A percentile compares a stretch with the other conserved stretches of the same genome.
phyloP scores from a whole-genome alignment of 192 early-diverging fungal species.

The Backusella parvicylindrica region DNA sequence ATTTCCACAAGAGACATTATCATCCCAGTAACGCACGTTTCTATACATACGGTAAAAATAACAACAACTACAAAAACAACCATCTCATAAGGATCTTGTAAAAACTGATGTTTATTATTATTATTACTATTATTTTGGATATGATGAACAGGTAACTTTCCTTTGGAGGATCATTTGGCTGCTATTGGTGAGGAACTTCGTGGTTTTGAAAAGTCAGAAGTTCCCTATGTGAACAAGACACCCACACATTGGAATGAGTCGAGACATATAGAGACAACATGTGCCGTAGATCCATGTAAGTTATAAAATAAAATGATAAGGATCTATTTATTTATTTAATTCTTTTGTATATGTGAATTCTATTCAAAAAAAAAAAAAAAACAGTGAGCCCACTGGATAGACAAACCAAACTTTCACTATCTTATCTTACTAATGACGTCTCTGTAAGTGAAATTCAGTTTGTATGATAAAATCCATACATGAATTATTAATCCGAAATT shows the following conservation, averaged over 20 bases:
- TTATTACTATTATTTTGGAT: no score
- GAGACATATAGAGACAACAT: slow-evolving; percentile 42
- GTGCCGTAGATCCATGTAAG: slow-evolving; percentile 70
- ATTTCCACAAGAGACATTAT: slow-evolving; percentile 84
- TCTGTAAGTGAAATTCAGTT: no score
- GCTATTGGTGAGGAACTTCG: slow-evolving; percentile 63
- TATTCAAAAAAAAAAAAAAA: no score
- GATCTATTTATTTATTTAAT: not conserved
- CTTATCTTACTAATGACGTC: slow-evolving; percentile 69
- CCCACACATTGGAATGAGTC: slow-evolving; percentile 50
- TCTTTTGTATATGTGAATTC: no score
- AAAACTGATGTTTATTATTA: no score
- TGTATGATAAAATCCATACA: not conserved
- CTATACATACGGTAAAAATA: slow-evolving; percentile 85
- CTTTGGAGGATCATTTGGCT: slow-evolving; percentile 69
- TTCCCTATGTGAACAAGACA: slow-evolving; percentile 48
- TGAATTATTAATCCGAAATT: not conserved
- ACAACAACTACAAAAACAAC: no score
- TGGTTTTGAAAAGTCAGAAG: slow-evolving; percentile 47
- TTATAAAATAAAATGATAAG: not conserved
- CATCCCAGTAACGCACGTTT: slow-evolving; percentile 92
- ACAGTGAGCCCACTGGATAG: slow-evolving; percentile 67
- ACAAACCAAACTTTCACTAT: slow-evolving; percentile 76
- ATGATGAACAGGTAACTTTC: slow-evolving; percentile 54
- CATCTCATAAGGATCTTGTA: no score